phyloP scores from a whole-genome alignment of 2,329 filamentous ascomycete genomes.

The Pyrenochaeta sp. region DNA sequence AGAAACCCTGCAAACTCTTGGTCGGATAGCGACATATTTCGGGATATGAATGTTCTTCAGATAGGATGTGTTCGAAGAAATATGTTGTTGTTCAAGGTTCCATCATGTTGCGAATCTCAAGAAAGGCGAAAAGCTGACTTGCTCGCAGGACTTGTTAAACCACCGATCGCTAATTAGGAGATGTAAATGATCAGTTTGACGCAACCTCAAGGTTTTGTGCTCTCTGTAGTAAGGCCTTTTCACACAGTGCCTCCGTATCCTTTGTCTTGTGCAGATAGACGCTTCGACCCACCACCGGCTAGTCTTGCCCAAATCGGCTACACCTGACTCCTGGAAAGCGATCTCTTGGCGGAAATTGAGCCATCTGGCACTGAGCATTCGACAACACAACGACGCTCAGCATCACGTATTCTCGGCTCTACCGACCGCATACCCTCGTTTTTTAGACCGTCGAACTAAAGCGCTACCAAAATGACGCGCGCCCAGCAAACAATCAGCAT shows the following conservation, averaged over 20 bases:
- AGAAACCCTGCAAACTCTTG: constrained; percentile 27
- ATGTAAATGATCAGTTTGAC: background rate
- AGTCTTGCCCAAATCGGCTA: constrained; percentile 23
- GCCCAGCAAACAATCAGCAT: constrained; percentile 92
- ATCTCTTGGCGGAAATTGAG: constrained; percentile 37
- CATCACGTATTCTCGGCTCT: constrained; percentile 10
- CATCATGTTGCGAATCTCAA: constrained; percentile 13
- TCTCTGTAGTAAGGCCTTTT: background rate
- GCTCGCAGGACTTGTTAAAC: background rate
- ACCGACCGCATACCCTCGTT: constrained; percentile 35
- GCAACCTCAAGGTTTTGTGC: background rate
- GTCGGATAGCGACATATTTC: constrained; percentile 28
- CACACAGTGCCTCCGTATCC: background rate
- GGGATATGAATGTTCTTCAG: background rate
- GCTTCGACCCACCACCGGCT: constrained; percentile 18
- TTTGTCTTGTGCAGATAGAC: background rate
- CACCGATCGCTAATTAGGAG: background rate
- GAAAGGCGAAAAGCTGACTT: constrained; percentile 10
- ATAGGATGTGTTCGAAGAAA: constrained; percentile 2
- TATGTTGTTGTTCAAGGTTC: constrained; percentile 15
- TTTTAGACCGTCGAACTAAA: constrained; percentile 1
- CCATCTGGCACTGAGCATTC: constrained; percentile 35
- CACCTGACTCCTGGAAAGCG: constrained; percentile 27
- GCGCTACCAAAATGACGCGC: constrained; percentile 77
- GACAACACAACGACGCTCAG: constrained; percentile 26